Conservation (phyloP, 1,284 basidiomycete genomes). For the Chondrostereum purpureum region DNA sequence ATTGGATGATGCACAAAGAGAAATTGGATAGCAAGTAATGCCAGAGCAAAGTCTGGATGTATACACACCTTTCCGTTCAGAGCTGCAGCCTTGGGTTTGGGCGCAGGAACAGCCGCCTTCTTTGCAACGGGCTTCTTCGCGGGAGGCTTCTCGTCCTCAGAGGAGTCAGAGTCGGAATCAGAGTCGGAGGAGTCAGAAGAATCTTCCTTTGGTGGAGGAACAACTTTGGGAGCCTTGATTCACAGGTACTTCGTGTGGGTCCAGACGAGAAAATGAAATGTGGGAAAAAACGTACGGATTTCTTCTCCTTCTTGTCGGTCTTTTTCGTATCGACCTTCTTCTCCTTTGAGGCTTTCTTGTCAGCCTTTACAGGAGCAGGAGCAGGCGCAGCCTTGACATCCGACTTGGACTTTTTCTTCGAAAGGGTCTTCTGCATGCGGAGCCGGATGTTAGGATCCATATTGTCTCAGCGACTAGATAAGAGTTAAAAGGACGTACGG, state of each 20-base stretch:
- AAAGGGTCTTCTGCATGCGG: not conserved
- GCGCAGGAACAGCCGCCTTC: no score
- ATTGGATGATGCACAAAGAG: not conserved
- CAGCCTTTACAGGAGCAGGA: constrained; percentile 23
- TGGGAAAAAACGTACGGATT: constrained; percentile 15
- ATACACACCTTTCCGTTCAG: constrained; percentile 6
- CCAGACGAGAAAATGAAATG: not conserved
- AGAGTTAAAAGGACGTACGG: not conserved
- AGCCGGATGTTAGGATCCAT: no score
- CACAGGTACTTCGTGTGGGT: not conserved
- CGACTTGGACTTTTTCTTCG: constrained; percentile 8
- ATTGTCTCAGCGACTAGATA: not conserved
- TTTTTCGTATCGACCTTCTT: constrained; percentile 28
- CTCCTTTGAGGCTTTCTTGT: constrained; percentile 32
- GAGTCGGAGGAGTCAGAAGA: constrained; percentile 21
- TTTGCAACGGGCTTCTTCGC: constrained; percentile 7
- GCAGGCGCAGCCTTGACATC: not conserved
- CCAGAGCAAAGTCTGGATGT: not conserved
- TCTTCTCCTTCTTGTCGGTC: constrained; percentile 22
- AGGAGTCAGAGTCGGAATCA: constrained; percentile 24
- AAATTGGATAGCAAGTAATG: not conserved
- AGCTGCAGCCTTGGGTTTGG: no score
- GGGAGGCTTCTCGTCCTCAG: constrained; percentile 16
- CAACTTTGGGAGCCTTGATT: constrained; percentile 1
- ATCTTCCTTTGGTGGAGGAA: constrained; percentile 6